A percentile compares a stretch with the other conserved stretches of the same genome.
These are phyloP conservation scores for Moricandia arvensis DNA, from an alignment of 345 rosid genomes.

Conservation along the genomic window DNA sequence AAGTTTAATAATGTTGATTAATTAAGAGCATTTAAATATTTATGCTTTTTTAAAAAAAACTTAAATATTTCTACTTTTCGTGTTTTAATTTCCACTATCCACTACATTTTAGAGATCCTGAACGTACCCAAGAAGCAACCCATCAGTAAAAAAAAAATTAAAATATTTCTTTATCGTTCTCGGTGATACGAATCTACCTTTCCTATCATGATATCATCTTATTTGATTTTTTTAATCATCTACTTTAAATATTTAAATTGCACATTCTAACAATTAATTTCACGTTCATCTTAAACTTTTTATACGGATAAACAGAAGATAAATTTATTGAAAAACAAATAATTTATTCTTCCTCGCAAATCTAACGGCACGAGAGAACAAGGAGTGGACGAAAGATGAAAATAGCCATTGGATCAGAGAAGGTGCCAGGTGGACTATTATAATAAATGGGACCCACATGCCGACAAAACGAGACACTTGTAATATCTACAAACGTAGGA, in stretches of 20 bases:
- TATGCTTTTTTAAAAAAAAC: neutral
- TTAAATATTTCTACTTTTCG: neutral
- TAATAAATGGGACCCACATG: neutral
- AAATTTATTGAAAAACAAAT: too few relatives aligned
- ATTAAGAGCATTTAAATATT: neutral
- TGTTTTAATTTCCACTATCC: neutral
- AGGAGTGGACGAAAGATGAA: neutral
- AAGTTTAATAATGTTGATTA: neutral
- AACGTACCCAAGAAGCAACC: conserved; percentile 53
- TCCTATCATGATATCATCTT: conserved; percentile 5
- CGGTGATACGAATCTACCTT: conserved; percentile 36
- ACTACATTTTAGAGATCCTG: conserved; percentile 40
- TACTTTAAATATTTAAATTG: neutral
- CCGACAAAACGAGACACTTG: conserved; percentile 35
- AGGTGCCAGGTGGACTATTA: conserved; percentile 21
- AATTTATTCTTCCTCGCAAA: neutral
- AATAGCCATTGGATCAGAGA: conserved; percentile 17
- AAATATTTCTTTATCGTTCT: conserved; percentile 9
- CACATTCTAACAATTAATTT: neutral
- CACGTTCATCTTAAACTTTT: neutral
- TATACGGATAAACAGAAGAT: neutral
- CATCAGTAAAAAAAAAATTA: conserved; percentile 18
- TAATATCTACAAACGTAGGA: too few relatives aligned
- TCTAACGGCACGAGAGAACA: conserved; percentile 8
- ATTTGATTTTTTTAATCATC: neutral